phyloP scores from a whole-genome alignment of 2,329 filamentous ascomycete species.

The Calonectria montana region DNA sequence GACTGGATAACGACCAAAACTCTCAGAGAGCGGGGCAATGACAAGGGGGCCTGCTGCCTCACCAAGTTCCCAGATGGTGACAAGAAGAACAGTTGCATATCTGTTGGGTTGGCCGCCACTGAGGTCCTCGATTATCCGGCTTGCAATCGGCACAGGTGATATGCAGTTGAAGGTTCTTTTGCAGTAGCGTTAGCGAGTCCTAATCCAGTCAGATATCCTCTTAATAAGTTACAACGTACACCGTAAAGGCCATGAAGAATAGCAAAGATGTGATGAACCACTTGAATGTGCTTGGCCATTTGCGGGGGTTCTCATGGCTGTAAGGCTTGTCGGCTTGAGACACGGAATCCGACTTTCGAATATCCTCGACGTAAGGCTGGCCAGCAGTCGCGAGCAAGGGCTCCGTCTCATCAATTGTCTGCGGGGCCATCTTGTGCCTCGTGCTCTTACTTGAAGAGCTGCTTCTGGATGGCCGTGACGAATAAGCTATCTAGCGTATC shows the following conservation, averaged over 20 bases:
- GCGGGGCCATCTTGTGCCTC: background rate
- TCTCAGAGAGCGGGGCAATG: slow-evolving; percentile 72
- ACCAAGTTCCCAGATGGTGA: slow-evolving; percentile 78
- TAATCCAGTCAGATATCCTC: too few species aligned
- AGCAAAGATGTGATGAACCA: background rate
- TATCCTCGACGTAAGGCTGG: background rate
- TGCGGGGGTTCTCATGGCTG: background rate
- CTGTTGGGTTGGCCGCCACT: background rate
- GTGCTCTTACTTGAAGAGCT: background rate
- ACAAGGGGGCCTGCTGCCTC: slow-evolving; percentile 70
- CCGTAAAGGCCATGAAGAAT: slow-evolving; percentile 3
- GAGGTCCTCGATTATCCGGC: background rate
- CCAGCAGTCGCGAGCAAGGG: background rate
- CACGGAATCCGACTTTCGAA: background rate
- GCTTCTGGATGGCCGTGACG: background rate
- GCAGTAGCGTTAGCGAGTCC: background rate
- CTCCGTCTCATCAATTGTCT: background rate
- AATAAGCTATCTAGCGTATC: too few species aligned
- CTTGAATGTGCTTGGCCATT: background rate
- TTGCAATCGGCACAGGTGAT: background rate
- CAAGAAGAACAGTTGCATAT: slow-evolving; percentile 59
- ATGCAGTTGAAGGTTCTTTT: background rate
- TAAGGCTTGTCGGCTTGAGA: background rate
- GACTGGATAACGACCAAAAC: slow-evolving; percentile 66
- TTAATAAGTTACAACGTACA: background rate